Base-by-base conservation (phyloP, 2,329 filamentous ascomycete genomes). In the Cordyceps javanica region DNA sequence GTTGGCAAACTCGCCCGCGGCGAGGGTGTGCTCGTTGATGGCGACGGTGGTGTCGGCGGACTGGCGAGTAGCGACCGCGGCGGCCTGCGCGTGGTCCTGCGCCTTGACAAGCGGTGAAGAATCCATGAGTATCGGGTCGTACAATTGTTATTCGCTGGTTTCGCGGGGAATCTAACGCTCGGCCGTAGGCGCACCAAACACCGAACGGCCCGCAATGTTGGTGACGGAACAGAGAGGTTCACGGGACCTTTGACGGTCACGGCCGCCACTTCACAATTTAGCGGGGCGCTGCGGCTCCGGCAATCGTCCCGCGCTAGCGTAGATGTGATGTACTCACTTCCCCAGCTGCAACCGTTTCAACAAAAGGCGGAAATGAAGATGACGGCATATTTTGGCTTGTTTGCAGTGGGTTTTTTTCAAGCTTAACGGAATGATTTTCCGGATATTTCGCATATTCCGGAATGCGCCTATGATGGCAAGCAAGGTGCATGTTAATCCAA, bases 41-140 rank as follows among this genome's bases (percentile, higher is more conserved):
- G 93, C 93, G 49, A 90, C 86, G 7, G 87, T 88, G 57, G 90
- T 90, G 69, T 94, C 86, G 57, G 78, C 79, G 46, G 89, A 86
- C 67, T 91, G 85, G 25, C 80, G 86, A 57, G 92, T 90, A 25
- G 86, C 80, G 25, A 90, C 86, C 44, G 93, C 92, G 67, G 90
- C 92, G 67, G 90, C 92, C 66, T 87, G 86, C 52, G 91, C 92
- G 74, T 97, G 91, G 64, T 93, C 88, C 73, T 96, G 90, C 61
- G 92, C 93, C 84, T 93, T 70, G 38, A 68, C 63, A 51, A 74
- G 64, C 34, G 73, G 70, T 9, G 73, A 72, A 3, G 67, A 66
- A 34, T 75, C 73, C 73, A 75, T 75, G 51, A 28, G 23, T 26
- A 21, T 56, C 32, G 21, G 10, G 28, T 45, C 25, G 3, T 7